Conservation (phyloP, 2,329 filamentous ascomycete genomes). For the Sporothrix brasiliensis region DNA sequence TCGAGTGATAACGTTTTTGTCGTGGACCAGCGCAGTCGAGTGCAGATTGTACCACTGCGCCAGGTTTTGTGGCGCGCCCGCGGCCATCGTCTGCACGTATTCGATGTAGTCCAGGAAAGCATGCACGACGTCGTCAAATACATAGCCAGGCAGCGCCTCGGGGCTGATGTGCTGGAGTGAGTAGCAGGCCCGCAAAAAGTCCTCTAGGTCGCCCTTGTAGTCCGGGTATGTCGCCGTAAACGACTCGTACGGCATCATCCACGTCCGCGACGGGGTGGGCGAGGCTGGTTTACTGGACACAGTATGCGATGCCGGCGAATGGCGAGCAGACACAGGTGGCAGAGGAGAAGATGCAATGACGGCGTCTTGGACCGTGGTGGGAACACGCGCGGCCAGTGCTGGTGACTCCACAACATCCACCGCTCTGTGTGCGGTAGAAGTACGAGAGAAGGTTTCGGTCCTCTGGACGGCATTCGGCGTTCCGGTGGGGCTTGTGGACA, state of each 20-base stretch:
- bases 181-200: slow-evolving; percentile 52
- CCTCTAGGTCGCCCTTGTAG: slow-evolving; percentile 45
- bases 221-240: slow-evolving; percentile 51
- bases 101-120: slow-evolving; percentile 49
- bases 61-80: slow-evolving; percentile 24
- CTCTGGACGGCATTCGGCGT: neutral
- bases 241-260: slow-evolving; percentile 41
- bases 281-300: neutral
- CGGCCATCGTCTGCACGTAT: slow-evolving; percentile 44
- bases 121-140: slow-evolving; percentile 59
- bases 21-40: slow-evolving; percentile 37
- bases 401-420: neutral
- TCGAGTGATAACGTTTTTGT: slow-evolving; percentile 38
- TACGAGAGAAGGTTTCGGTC: neutral
- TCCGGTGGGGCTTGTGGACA: neutral
- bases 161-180: slow-evolving; percentile 46
- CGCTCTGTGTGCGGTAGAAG: neutral
- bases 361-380: neutral
- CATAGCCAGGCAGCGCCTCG: slow-evolving; percentile 46
- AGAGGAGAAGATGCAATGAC: neutral
- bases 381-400: neutral
- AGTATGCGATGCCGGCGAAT: neutral
- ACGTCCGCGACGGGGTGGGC: slow-evolving; percentile 20
- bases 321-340: neutral
- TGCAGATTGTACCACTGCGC: slow-evolving; percentile 49